These are phyloP conservation scores for Fusarium sp. DNA, from an alignment of 2,329 filamentous ascomycete genomes.

Conservation along the genomic window DNA sequence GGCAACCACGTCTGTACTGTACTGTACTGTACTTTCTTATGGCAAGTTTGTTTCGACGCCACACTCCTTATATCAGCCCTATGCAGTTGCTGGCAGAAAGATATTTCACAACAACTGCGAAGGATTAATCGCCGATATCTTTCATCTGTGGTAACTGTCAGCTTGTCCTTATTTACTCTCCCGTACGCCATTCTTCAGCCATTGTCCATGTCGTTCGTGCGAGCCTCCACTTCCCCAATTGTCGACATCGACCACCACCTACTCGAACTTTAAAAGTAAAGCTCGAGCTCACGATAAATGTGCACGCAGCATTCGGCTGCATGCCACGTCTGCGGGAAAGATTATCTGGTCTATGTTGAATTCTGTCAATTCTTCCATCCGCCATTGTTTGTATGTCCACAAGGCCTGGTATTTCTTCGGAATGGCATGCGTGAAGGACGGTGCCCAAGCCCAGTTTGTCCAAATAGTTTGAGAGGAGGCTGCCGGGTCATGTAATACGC, in stretches of 20 bases:
- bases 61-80: slow-evolving; percentile 46
- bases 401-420: slow-evolving; percentile 52
- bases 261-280: slow-evolving; percentile 33
- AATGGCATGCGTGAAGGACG: slow-evolving; percentile 63
- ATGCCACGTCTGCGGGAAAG: slow-evolving; percentile 70
- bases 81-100: slow-evolving; percentile 30
- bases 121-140: slow-evolving; percentile 1
- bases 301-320: slow-evolving; percentile 67
- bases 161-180: slow-evolving; percentile 1
- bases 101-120: slow-evolving; percentile 7
- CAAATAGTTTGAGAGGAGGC: slow-evolving; percentile 67
- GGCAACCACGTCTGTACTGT: slow-evolving; percentile 38
- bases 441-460: slow-evolving; percentile 69
- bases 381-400: slow-evolving; percentile 60
- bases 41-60: slow-evolving; percentile 29
- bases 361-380: slow-evolving; percentile 65
- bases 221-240: slow-evolving; percentile 26
- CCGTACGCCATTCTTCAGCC: slow-evolving; percentile 11
- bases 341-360: slow-evolving; percentile 67
- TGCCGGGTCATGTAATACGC: slow-evolving; percentile 63
- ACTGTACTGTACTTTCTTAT: not conserved
- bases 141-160: slow-evolving; percentile 9
- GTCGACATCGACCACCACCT: slow-evolving; percentile 22
- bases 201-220: slow-evolving; percentile 41
- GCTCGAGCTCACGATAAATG: slow-evolving; percentile 60